Percentiles rank a stretch among this genome's conserved stretches.
phyloP scores from a whole-genome alignment of 345 rosid species.

The Citrus sinensis region DNA sequence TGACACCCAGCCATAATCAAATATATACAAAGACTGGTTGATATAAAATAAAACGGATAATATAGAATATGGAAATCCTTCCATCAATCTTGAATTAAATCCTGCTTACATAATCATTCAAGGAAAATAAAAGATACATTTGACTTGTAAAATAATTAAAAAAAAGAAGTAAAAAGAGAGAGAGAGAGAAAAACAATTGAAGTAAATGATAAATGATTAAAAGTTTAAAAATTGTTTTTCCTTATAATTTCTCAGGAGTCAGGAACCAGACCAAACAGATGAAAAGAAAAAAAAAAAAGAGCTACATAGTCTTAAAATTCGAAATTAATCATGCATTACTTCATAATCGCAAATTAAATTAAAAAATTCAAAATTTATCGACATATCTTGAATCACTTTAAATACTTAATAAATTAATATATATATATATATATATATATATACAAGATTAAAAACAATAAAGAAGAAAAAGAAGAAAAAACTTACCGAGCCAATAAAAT shows the following conservation, averaged over 20 bases:
- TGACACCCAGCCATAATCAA: background rate
- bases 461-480: background rate
- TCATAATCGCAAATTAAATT: background rate
- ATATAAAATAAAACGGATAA: background rate
- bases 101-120: background rate
- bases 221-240: background rate
- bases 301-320: background rate
- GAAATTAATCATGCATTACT: background rate
- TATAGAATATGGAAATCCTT: background rate
- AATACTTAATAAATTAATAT: background rate
- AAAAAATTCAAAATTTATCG: background rate
- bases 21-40: background rate
- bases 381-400: background rate
- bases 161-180: no score
- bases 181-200: background rate
- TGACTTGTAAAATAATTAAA: background rate
- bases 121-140: background rate
- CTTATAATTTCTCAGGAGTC: constrained; percentile 1
- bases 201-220: background rate
- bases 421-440: background rate
- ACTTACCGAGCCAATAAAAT: background rate
- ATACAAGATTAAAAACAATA: background rate
- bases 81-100: background rate
- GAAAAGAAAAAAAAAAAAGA: background rate
- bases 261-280: background rate